phyloP scores from a whole-genome alignment of 2,329 filamentous ascomycete genomes.

The Amauroascus niger region DNA sequence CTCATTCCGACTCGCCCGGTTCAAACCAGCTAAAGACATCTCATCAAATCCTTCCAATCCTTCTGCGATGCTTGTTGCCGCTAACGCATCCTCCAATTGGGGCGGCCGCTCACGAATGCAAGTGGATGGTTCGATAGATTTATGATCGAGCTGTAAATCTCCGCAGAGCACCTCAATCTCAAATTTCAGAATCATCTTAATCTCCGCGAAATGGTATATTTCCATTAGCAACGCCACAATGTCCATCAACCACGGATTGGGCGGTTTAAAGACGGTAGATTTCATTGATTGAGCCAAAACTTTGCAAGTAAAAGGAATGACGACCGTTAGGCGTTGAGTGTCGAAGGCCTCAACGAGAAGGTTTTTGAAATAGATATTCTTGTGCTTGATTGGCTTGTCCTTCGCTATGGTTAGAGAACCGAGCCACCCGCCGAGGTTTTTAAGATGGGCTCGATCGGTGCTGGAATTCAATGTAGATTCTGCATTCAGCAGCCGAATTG shows the following conservation, averaged over 20 bases:
- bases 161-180: constrained; percentile 97
- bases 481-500: constrained; percentile 78
- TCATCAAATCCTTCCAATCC: constrained; percentile 74
- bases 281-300: constrained; percentile 74
- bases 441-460: constrained; percentile 76
- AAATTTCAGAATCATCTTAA: constrained; percentile 96
- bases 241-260: constrained; percentile 97
- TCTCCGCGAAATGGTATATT: constrained; percentile 80
- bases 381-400: constrained; percentile 90
- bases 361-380: constrained; percentile 95
- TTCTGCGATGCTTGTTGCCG: constrained; percentile 51
- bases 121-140: constrained; percentile 75
- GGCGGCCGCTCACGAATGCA: constrained; percentile 68
- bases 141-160: constrained; percentile 82
- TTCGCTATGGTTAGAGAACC: constrained; percentile 86
- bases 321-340: constrained; percentile 79
- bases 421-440: constrained; percentile 89
- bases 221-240: constrained; percentile 86
- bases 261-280: constrained; percentile 83
- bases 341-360: constrained; percentile 88
- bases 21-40: constrained; percentile 65
- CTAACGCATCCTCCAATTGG: constrained; percentile 49
- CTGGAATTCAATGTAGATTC: constrained; percentile 76
- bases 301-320: constrained; percentile 97
- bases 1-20: constrained; percentile 56